phyloP scores from a whole-genome alignment of 108 stramenopile species.

The Nannochloropsis gaditana region DNA sequence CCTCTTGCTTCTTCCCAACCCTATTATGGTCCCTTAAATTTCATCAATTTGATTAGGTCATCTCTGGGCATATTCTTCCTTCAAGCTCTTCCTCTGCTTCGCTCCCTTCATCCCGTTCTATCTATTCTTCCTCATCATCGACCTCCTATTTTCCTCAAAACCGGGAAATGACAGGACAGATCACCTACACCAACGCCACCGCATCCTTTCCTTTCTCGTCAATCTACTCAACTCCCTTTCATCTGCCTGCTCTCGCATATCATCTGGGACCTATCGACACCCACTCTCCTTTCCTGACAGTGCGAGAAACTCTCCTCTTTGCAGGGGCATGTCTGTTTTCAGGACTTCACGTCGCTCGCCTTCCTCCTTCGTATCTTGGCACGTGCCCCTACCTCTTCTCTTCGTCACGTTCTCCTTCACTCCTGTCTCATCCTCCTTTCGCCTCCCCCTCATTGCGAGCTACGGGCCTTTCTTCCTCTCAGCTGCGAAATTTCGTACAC shows the following conservation, averaged over 20 bases:
- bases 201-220: neutral
- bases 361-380: no score
- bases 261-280: neutral
- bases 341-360: no score
- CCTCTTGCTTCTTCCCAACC: no score
- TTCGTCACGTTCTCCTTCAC: neutral
- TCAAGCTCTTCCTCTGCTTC: no score
- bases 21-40: no score
- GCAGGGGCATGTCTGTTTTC: conserved; percentile 56
- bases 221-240: neutral
- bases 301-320: conserved; percentile 71
- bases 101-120: no score
- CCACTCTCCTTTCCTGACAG: conserved; percentile 57
- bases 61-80: no score
- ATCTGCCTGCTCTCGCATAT: neutral
- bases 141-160: no score
- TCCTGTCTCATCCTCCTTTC: neutral
- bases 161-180: neutral
- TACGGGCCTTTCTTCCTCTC: neutral
- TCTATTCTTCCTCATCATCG: no score
- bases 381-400: neutral
- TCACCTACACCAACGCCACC: neutral
- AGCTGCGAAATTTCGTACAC: no score
- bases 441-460: neutral
- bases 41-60: neutral